Evolutionary conservation across 2,329 filamentous ascomycete genomes (phyloP), one percentile per base, ranked within the genome.

Genomic region (Sporothrix pallida): DNA sequence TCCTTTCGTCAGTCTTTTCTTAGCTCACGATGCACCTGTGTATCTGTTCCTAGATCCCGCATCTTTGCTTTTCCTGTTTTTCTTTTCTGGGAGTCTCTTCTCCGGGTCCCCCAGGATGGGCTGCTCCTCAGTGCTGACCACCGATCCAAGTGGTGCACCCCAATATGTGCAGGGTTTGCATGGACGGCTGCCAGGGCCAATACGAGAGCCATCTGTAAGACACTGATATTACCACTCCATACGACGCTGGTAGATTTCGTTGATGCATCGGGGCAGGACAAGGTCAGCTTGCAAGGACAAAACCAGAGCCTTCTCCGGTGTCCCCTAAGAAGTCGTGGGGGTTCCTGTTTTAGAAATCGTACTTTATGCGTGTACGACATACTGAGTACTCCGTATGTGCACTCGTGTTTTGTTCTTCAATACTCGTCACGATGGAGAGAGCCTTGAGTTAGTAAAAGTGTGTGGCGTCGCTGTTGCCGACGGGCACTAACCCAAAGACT

Each of bases 381-480:
- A 26, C 23, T 48, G 42, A 20, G 12, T 63, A n/a, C 17, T 69
- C 4, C 17, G 20, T 12, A 23, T 12, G 46, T 52, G 15, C 48
- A 23, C 52, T 4, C 13, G 10, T 23, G 20, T 56, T 12, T 23
- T 23, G 9, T 56, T 56, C 67, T 12, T 37, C 67, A 23, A 48
- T 23, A 20, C 48, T 17, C 26, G 13, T 54, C 48, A 15, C 17
- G 67, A 69, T 54, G 48, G 67, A 69, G 67, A 69, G 48, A 69
- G 13, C 65, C 10, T 20, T 31, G 15, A 65, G 5, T 15, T 13
- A 37, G 31, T 37, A 37, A 37, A 37, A 37, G 31, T 37, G 31
- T 37, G 70, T 54, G 70, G 58, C 70, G 70, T 72, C 70, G 70
- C 70, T 71, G 42, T 62, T 52, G 58, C 70, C 70, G 70, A 48